These are phyloP conservation scores for Nigrograna mackinnonii DNA, from an alignment of 2,329 filamentous ascomycete genomes.

Conservation along the genomic window DNA sequence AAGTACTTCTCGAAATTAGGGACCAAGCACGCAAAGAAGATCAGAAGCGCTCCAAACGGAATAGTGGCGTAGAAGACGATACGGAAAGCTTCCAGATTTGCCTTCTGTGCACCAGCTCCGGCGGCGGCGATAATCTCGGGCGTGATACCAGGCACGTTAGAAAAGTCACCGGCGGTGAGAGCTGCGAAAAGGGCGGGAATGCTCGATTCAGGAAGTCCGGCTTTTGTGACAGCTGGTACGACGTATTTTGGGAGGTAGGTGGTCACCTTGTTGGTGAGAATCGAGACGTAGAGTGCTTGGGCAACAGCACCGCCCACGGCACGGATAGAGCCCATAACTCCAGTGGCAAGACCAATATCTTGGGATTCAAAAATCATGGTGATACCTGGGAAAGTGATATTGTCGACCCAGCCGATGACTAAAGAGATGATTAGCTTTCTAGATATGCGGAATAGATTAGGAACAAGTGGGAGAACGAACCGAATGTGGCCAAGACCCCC, in stretches of 20 bases:
- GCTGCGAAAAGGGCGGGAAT: slow-evolving; percentile 23
- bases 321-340: slow-evolving; percentile 50
- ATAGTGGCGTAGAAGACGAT: slow-evolving; percentile 30
- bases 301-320: slow-evolving; percentile 34
- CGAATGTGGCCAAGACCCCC: slow-evolving; percentile 17
- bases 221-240: slow-evolving; percentile 18
- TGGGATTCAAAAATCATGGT: slow-evolving; percentile 51
- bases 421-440: neutral
- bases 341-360: slow-evolving; percentile 52
- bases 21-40: slow-evolving; percentile 18
- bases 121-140: slow-evolving; percentile 19
- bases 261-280: slow-evolving; percentile 24
- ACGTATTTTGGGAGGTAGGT: slow-evolving; percentile 22
- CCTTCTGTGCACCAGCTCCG: slow-evolving; percentile 13
- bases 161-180: slow-evolving; percentile 22
- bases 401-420: slow-evolving; percentile 23
- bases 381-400: slow-evolving; percentile 43
- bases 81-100: slow-evolving; percentile 19
- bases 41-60: slow-evolving; percentile 25
- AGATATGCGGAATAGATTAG: neutral
- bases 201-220: slow-evolving; percentile 22
- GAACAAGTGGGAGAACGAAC: neutral
- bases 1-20: slow-evolving; percentile 28
- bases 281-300: slow-evolving; percentile 26
- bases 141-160: slow-evolving; percentile 21